Base-by-base conservation (phyloP, 371 early-diverging fungal species). In the Blastocladiella emersonii region DNA sequence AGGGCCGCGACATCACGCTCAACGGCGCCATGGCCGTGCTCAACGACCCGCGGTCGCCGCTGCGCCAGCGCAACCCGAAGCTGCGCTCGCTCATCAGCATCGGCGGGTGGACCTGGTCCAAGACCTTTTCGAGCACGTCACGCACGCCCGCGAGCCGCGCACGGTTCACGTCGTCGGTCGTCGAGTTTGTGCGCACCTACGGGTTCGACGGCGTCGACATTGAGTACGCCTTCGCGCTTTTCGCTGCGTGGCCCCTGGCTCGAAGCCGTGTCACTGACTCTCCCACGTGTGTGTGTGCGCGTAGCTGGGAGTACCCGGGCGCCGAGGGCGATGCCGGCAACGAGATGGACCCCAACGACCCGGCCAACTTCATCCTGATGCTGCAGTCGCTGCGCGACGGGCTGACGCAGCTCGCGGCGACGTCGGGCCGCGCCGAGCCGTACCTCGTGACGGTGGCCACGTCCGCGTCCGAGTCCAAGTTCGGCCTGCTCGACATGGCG, bases 261-360 rank as follows among this genome's bases (percentile, higher is more conserved):
- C n/a, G n/a, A n/a, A n/a, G n/a, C n/a, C n/a, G n/a, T n/a, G n/a
- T n/a, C n/a, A n/a, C n/a, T n/a, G n/a, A n/a, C n/a, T n/a, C n/a
- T n/a, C n/a, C n/a, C n/a, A n/a, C n/a, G n/a, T n/a, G n/a, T n/a
- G n/a, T n/a, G n/a, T n/a, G n/a, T n/a, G n/a, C n/a, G n/a, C n/a
- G n/a, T n/a, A n/a, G n/a, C 23, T 65, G 65, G 65, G 65, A 65
- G 63, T 65, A 21, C 35, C 65, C 64, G n/a, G 43, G 39, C 27
- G 34, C 19, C 36, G 65, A 32, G 15, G 65, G 65, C 19, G 6
- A 45, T 15, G 21, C 7, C 35, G 32, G 36, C 27, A 65, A 64
- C 41, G 49, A 25, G 34, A 7, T 17, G 35, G 17, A 30, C 32
- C 65, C 65, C 15, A 13, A 19, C 32, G 65, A 65, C 57, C 36